Conservation (phyloP, 2,329 filamentous ascomycete genomes). For the Bretziella fagacearum region DNA sequence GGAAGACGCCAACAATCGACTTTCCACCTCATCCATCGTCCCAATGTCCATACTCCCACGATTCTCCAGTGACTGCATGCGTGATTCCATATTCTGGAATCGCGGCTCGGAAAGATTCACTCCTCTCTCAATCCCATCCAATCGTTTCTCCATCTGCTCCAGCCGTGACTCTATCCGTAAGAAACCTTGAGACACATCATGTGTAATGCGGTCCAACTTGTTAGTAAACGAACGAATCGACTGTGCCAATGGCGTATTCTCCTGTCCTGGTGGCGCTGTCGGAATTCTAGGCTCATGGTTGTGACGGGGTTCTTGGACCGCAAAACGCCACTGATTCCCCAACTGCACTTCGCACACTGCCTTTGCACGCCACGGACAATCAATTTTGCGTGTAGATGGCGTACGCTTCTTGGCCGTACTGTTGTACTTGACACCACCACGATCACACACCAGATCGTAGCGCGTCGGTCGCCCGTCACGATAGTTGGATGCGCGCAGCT, state of each 20-base stretch:
- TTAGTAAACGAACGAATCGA: slow-evolving; percentile 40
- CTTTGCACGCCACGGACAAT: slow-evolving; percentile 46
- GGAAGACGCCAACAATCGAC: slow-evolving; percentile 24
- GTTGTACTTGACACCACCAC: slow-evolving; percentile 46
- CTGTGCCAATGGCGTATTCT: slow-evolving; percentile 40
- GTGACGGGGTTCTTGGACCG: slow-evolving; percentile 41
- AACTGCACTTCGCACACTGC: slow-evolving; percentile 47
- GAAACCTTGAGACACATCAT: slow-evolving; percentile 38
- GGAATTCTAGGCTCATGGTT: slow-evolving; percentile 44
- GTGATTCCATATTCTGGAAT: slow-evolving; percentile 28
- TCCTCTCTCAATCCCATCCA: slow-evolving; percentile 35
- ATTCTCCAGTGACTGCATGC: slow-evolving; percentile 26
- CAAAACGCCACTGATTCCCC: slow-evolving; percentile 47
- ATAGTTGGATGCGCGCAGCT: slow-evolving; percentile 45
- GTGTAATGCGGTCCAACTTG: slow-evolving; percentile 41
- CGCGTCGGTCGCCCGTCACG: slow-evolving; percentile 45
- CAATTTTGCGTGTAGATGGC: slow-evolving; percentile 45
- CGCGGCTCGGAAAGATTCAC: slow-evolving; percentile 27
- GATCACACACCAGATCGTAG: slow-evolving; percentile 46
- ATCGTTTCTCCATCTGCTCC: slow-evolving; percentile 36
- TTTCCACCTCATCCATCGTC: slow-evolving; percentile 30
- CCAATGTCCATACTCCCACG: slow-evolving; percentile 19
- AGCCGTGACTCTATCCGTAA: slow-evolving; percentile 33
- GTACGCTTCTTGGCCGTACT: slow-evolving; percentile 49
- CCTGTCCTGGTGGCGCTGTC: slow-evolving; percentile 36